Percentiles rank a stretch among this genome's conserved stretches.
Conservation (phyloP, 2,329 filamentous ascomycete genomes). For the Biscogniauxia mediterranea region DNA sequence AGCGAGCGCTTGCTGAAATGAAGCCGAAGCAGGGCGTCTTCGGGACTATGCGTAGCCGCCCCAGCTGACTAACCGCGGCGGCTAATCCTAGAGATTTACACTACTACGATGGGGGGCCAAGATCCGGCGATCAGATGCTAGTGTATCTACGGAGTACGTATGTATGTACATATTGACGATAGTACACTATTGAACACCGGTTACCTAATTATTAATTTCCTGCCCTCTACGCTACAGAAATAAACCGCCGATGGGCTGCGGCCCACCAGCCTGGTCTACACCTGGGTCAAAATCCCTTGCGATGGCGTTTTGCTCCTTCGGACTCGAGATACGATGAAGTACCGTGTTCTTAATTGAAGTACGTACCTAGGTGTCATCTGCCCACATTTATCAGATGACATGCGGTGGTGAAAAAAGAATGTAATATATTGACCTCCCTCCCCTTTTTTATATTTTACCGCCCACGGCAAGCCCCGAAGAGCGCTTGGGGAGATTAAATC, state of each 20-base stretch:
- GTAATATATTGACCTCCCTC: background rate
- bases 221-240: background rate
- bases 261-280: no score
- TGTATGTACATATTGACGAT: background rate
- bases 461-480: background rate
- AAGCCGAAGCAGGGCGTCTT: conserved; percentile 8
- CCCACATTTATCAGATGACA: background rate
- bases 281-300: no score
- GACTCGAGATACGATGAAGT: background rate
- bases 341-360: background rate
- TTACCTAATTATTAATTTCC: no score
- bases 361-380: no score
- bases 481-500: background rate
- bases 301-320: no score
- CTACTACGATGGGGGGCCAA: background rate
- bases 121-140: background rate
- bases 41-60: conserved; percentile 17
- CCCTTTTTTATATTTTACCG: background rate
- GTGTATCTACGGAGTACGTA: no score
- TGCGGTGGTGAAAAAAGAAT: background rate
- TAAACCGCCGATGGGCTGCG: background rate
- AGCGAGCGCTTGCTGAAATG: conserved; percentile 21
- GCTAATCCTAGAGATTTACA: background rate
- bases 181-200: no score
- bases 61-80: background rate